Evolutionary conservation across 1,284 basidiomycete genomes (phyloP), one percentile per base, ranked within the genome.

Genomic region (Mycosarcoma mackinlayi): DNA sequence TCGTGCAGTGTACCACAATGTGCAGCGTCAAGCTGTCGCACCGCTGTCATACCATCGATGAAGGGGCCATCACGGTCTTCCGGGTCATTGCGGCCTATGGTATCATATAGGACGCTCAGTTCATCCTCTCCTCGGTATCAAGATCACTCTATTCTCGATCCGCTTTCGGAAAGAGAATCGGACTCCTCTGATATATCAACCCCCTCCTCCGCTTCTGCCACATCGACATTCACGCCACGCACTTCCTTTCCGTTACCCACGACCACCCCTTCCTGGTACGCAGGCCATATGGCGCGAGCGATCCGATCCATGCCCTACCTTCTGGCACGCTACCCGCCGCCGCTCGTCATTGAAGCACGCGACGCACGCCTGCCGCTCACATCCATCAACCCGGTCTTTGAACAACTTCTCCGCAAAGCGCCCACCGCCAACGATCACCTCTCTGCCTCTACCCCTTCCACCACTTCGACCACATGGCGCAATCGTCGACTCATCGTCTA

Each of bases 361-460:
- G 95, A 98, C 84, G 89, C 94, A 3, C 88, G 95, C 23, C 86
- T 98, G 30, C 95, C 95, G 3, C 86, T 98, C 58, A 96, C 94
- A 16, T 93, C 91, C 72, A 92, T 98, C 83, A 98, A 98, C 83
- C 88, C 89, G 45, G 89, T 89, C 11, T 89, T 82, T 37, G 80
- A 82, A 38, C 38, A 53, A 25, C 23, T 79, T 28, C 68, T 80
- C 8, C 47, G 54, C 56, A 85, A 13, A 24, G 76, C 72, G 14
- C 76, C 76, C 11, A 58, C 68, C 1, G 73, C 75, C 8, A 60
- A 69, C 27, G 67, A 73, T 31, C 54, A 60, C 0, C 41, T 75
- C 9, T 34, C 47, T 23, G 13, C 41, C 9, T 34, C 47, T 23
- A 16, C 41, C 4, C 34, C 27, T 19, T 28, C 47, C 18, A 4